Evolutionary conservation across 164 flowering plant genomes (phyloP).

Genomic region (Tetracentron sinense): DNA sequence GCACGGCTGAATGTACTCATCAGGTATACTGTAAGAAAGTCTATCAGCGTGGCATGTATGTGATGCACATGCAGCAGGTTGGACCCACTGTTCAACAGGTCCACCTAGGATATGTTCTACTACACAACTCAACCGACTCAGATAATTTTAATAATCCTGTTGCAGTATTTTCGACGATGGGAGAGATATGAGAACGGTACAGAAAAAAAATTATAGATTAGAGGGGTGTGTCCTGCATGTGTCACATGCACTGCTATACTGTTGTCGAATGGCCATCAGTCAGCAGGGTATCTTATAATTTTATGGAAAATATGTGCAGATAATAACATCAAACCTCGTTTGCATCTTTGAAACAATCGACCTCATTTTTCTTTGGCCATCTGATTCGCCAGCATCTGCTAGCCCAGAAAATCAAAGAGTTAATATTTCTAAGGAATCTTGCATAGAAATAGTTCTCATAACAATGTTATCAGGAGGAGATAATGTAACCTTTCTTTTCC

Average conservation of each 20-base stretch:
- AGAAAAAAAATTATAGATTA: too few species aligned
- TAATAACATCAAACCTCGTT: conserved; percentile 65
- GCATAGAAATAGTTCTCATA: too few species aligned
- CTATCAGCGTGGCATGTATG: too few species aligned
- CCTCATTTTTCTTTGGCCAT: conserved; percentile 77
- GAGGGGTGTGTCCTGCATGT: neutral
- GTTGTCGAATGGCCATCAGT: neutral
- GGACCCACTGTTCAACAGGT: too few species aligned
- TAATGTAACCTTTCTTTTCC: conserved; percentile 81
- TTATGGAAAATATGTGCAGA: neutral
- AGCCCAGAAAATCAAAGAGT: conserved; percentile 14
- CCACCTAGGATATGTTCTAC: too few species aligned
- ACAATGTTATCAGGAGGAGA: neutral
- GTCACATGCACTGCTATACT: neutral
- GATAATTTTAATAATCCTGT: too few species aligned
- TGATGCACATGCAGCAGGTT: too few species aligned
- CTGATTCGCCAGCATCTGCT: conserved; percentile 86
- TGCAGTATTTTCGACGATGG: neutral
- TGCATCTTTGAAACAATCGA: conserved; percentile 69
- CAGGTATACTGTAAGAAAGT: too few species aligned
- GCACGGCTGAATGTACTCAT: too few species aligned
- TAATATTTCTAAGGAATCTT: too few species aligned
- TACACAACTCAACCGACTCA: too few species aligned
- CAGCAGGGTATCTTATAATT: neutral
- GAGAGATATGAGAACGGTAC: neutral